Percentiles rank a stretch among this genome's conserved stretches.
Conservation (phyloP, 2,329 filamentous ascomycete species). For the Plectosphaerella cucumerina region DNA sequence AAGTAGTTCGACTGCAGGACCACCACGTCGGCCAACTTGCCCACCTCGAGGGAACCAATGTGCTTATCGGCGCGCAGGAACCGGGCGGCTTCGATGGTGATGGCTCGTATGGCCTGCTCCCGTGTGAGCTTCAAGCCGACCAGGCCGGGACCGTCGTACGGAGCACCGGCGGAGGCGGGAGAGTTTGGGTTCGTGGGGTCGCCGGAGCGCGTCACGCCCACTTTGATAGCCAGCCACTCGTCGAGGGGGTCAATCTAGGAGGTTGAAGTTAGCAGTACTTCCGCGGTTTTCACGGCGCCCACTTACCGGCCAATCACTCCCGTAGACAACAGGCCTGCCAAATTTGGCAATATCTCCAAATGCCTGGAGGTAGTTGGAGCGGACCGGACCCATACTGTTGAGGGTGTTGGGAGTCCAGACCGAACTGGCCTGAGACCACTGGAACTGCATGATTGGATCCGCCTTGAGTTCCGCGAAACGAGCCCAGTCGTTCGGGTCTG, state of each 20-base stretch:
- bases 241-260: constrained; percentile 20
- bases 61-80: constrained; percentile 19
- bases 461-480: constrained; percentile 18
- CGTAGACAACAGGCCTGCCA: constrained; percentile 12
- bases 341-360: constrained; percentile 15
- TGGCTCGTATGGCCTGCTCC: constrained; percentile 2
- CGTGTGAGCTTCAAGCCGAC: constrained; percentile 17
- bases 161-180: constrained; percentile 14
- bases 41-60: constrained; percentile 19
- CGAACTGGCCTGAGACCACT: constrained; percentile 21
- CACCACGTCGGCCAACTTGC: constrained; percentile 21
- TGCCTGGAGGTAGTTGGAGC: constrained; percentile 21
- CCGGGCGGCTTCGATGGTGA: constrained; percentile 7
- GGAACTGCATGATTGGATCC: constrained; percentile 20
- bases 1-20: constrained; percentile 20
- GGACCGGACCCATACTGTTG: constrained; percentile 15
- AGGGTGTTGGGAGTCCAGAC: constrained; percentile 18
- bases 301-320: constrained; percentile 22
- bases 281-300: not conserved
- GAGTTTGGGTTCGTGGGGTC: constrained; percentile 20
- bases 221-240: constrained; percentile 4
- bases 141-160: constrained; percentile 13
- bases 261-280: not conserved
- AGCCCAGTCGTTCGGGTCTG: constrained; percentile 17
- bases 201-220: constrained; percentile 18